phyloP scores from a whole-genome alignment of 2,329 filamentous ascomycete species.

The Teratosphaeria gauchensis region DNA sequence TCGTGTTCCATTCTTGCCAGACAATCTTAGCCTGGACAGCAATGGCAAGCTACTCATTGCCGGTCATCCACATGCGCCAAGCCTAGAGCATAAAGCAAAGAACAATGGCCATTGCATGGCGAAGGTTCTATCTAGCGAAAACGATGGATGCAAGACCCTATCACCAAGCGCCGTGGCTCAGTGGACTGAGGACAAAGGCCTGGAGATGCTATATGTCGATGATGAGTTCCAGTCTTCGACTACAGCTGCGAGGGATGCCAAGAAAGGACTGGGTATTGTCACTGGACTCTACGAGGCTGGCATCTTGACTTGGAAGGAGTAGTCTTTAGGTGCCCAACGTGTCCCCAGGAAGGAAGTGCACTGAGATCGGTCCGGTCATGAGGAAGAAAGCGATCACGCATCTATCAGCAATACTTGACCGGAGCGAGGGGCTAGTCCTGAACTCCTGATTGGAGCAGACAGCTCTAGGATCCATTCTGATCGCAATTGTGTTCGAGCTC shows the following conservation, averaged over 20 bases:
- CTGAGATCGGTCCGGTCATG: no score
- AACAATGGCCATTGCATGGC: constrained; percentile 13
- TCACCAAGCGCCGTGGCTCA: constrained; percentile 25
- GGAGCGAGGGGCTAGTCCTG: no score
- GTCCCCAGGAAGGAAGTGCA: no score
- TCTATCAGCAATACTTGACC: no score
- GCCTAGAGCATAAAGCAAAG: constrained; percentile 16
- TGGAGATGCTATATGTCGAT: constrained; percentile 29
- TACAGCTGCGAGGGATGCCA: constrained; percentile 30
- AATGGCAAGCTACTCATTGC: constrained; percentile 31
- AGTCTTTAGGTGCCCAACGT: background rate
- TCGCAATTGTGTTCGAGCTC: no score
- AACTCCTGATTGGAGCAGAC: no score
- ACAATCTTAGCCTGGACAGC: constrained; percentile 32
- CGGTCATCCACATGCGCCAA: constrained; percentile 31
- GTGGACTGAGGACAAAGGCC: constrained; percentile 28
- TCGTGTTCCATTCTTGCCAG: constrained; percentile 23
- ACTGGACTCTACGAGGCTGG: constrained; percentile 34
- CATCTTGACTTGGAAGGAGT: constrained; percentile 27
- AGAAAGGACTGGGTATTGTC: constrained; percentile 27
- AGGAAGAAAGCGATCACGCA: no score
- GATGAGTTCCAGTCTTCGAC: constrained; percentile 28
- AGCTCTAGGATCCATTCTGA: no score
- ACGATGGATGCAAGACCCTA: constrained; percentile 9
- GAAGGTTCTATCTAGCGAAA: background rate